Evolutionary conservation across 345 rosid species (phyloP).

Genomic region (Rhodamnia argentea): DNA sequence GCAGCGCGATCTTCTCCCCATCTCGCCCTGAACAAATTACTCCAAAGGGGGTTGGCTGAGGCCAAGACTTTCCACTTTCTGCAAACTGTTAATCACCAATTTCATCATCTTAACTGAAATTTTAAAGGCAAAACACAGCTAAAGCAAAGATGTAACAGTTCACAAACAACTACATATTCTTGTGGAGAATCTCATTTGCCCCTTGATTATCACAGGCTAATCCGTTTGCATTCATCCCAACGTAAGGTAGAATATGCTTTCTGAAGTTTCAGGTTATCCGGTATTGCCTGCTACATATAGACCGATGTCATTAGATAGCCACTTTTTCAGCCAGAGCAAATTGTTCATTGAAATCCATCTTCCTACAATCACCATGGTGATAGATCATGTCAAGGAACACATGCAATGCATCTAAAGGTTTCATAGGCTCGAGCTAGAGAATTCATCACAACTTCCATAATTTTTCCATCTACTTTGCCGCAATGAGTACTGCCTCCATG

Average conservation of each 20-base stretch:
- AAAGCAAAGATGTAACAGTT: not conserved
- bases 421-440: not conserved
- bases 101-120: not conserved
- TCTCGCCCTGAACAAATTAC: conserved; percentile 34
- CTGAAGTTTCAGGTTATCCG: not conserved
- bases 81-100: conserved; percentile 29
- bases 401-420: not conserved
- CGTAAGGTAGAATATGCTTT: not conserved
- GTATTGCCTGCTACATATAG: not conserved
- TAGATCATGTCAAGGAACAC: not conserved
- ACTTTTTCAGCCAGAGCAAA: not conserved
- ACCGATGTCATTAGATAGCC: not conserved
- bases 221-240: not conserved
- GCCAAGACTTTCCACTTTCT: conserved; percentile 46
- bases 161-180: not conserved
- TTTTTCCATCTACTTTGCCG: not conserved
- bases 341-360: not conserved
- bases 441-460: not conserved
- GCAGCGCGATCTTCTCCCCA: conserved; percentile 46
- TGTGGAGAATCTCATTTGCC: not conserved
- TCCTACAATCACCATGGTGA: not conserved
- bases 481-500: not conserved
- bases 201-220: not conserved
- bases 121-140: not conserved
- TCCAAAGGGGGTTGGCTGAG: conserved; percentile 35